phyloP scores from a whole-genome alignment of 2,329 filamentous ascomycete genomes.

The Dothideomycetes sp. region DNA sequence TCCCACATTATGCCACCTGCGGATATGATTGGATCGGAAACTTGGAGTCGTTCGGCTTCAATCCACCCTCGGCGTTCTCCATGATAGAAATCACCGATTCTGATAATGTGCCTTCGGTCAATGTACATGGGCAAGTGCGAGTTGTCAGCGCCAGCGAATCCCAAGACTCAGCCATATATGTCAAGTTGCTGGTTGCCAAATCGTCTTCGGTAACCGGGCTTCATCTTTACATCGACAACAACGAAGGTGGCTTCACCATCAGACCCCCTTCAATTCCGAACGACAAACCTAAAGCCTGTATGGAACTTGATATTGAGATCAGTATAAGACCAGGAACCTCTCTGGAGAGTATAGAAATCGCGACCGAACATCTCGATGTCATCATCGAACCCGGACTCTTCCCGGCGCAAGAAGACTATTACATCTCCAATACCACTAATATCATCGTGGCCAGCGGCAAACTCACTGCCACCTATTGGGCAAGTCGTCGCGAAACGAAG shows the following conservation, averaged over 20 bases:
- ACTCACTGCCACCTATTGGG: conserved; percentile 24
- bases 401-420: neutral
- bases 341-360: conserved; percentile 28
- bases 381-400: conserved; percentile 27
- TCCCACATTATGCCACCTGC: conserved; percentile 1
- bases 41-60: neutral
- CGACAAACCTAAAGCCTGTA: conserved; percentile 22
- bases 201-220: conserved; percentile 26
- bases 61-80: neutral
- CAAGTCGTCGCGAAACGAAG: conserved; percentile 29
- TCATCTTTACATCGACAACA: conserved; percentile 24
- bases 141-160: conserved; percentile 27
- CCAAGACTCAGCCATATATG: conserved; percentile 29
- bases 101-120: conserved; percentile 15
- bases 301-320: conserved; percentile 30
- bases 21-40: neutral
- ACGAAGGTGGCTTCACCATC: conserved; percentile 16
- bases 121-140: conserved; percentile 31
- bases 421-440: conserved; percentile 26
- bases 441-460: conserved; percentile 29
- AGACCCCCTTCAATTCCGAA: conserved; percentile 16
- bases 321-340: conserved; percentile 27
- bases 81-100: conserved; percentile 21
- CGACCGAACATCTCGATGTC: conserved; percentile 31
- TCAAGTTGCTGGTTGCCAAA: conserved; percentile 30